phyloP scores from a whole-genome alignment of 257 asterid genomes.

The Agastache rugosa region DNA sequence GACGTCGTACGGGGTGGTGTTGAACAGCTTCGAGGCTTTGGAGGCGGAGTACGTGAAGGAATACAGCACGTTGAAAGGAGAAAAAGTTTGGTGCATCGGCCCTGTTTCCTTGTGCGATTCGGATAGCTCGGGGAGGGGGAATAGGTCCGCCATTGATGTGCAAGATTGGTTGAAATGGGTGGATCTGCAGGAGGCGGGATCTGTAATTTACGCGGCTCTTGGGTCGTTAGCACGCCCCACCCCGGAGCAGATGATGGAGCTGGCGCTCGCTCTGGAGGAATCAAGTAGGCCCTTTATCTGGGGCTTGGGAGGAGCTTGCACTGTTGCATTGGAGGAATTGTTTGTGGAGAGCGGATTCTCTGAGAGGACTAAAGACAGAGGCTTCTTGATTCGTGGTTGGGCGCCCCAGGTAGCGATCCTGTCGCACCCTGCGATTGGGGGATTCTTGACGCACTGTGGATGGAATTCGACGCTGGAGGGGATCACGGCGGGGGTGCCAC shows the following conservation, averaged over 20 bases:
- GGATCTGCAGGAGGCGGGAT: slow-evolving; percentile 18
- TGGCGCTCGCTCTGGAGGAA: slow-evolving; percentile 35
- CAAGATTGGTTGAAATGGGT: slow-evolving; percentile 38
- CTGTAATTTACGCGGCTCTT: slow-evolving; percentile 35
- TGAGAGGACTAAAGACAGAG: slow-evolving; percentile 41
- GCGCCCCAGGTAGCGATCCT: slow-evolving; percentile 56
- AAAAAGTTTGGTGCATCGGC: slow-evolving; percentile 34
- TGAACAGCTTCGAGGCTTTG: slow-evolving; percentile 34
- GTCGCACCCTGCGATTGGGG: slow-evolving; percentile 47
- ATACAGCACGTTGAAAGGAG: slow-evolving; percentile 30
- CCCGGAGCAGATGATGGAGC: slow-evolving; percentile 27
- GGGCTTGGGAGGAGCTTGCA: slow-evolving; percentile 38
- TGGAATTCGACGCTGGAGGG: slow-evolving; percentile 63
- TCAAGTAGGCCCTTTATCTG: slow-evolving; percentile 30
- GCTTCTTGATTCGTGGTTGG: slow-evolving; percentile 49
- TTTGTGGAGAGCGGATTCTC: slow-evolving; percentile 34
- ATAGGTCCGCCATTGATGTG: no score
- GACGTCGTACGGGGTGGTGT: slow-evolving; percentile 38
- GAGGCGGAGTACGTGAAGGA: slow-evolving; percentile 33
- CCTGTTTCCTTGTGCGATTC: slow-evolving; percentile 29
- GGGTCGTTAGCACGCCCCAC: slow-evolving; percentile 34
- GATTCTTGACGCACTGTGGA: slow-evolving; percentile 56
- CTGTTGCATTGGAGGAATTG: slow-evolving; percentile 40
- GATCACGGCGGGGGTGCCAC: slow-evolving; percentile 40
- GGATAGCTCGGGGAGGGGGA: no score